A percentile compares a stretch with the other conserved stretches of the same genome.
Conservation (phyloP, 805 yeast genomes). For the Candida pini region DNA sequence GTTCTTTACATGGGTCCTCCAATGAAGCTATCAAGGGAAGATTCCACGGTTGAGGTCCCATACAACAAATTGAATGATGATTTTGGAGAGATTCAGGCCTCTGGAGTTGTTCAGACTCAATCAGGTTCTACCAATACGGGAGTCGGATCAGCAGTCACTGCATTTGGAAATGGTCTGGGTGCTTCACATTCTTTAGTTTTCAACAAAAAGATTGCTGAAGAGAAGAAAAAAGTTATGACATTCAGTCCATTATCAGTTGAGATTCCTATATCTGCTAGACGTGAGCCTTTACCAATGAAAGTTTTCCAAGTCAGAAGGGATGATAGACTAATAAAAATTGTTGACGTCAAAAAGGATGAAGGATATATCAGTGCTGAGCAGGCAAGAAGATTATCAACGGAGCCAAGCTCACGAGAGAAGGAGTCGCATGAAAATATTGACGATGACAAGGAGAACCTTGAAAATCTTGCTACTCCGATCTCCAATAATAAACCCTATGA, state of each 20-base stretch:
- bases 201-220: constrained; percentile 40
- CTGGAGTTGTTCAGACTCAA: constrained; percentile 43
- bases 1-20: constrained; percentile 20
- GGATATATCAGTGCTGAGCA: constrained; percentile 17
- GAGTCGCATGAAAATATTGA: neutral
- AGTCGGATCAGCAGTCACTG: constrained; percentile 14
- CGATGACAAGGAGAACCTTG: neutral
- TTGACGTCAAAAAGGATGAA: constrained; percentile 16
- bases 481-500: neutral
- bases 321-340: constrained; percentile 13
- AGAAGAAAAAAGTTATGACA: constrained; percentile 34
- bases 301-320: constrained; percentile 20
- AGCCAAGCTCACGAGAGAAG: too few species aligned
- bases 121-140: constrained; percentile 27
- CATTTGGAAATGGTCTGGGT: constrained; percentile 53
- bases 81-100: constrained; percentile 54
- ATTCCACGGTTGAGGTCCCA: constrained; percentile 16
- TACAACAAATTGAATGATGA: constrained; percentile 26
- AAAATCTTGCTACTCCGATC: neutral
- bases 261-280: neutral
- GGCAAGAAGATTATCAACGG: constrained; percentile 12
- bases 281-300: constrained; percentile 6
- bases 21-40: constrained; percentile 18
- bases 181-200: constrained; percentile 54
- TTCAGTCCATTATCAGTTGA: constrained; percentile 16